These are phyloP conservation scores for Fusarium marasasianum DNA, from an alignment of 2,329 filamentous ascomycete genomes.

Conservation along the genomic window DNA sequence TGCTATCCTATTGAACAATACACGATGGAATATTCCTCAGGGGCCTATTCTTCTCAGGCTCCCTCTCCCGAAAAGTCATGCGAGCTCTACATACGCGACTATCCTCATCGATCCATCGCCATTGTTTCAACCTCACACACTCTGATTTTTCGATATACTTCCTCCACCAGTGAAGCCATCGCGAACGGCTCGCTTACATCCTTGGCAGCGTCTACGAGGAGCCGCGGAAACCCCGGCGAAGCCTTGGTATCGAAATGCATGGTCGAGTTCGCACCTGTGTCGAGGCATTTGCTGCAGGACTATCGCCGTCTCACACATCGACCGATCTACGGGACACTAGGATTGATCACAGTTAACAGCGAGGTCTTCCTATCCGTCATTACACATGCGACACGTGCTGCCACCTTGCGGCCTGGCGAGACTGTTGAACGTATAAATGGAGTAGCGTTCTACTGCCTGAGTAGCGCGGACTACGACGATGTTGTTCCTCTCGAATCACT, in stretches of 20 bases:
- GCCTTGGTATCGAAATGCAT: constrained; percentile 73
- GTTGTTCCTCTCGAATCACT: constrained; percentile 66
- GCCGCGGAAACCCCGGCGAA: constrained; percentile 54
- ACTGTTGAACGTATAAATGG: constrained; percentile 86
- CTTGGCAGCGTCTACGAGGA: constrained; percentile 56
- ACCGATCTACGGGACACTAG: constrained; percentile 85
- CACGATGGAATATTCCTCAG: constrained; percentile 60
- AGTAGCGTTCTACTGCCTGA: constrained; percentile 94
- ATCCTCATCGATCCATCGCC: constrained; percentile 87
- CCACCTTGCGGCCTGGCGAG: constrained; percentile 85
- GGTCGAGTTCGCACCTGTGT: constrained; percentile 81
- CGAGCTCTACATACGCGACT: constrained; percentile 85
- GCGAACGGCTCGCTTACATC: constrained; percentile 68
- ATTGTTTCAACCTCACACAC: constrained; percentile 82
- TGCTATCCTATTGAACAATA: constrained; percentile 27
- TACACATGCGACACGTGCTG: constrained; percentile 79
- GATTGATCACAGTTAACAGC: constrained; percentile 81
- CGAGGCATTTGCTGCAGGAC: constrained; percentile 73
- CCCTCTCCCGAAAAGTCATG: constrained; percentile 69
- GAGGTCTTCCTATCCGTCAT: constrained; percentile 95
- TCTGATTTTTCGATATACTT: constrained; percentile 84
- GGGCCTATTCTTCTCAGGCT: constrained; percentile 57
- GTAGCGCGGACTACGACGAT: constrained; percentile 85
- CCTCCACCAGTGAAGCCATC: constrained; percentile 67
- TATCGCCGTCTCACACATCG: constrained; percentile 80